Evolutionary conservation across 768 basidiomycete species (phyloP).

Genomic region (Calocybe gangraenosa): DNA sequence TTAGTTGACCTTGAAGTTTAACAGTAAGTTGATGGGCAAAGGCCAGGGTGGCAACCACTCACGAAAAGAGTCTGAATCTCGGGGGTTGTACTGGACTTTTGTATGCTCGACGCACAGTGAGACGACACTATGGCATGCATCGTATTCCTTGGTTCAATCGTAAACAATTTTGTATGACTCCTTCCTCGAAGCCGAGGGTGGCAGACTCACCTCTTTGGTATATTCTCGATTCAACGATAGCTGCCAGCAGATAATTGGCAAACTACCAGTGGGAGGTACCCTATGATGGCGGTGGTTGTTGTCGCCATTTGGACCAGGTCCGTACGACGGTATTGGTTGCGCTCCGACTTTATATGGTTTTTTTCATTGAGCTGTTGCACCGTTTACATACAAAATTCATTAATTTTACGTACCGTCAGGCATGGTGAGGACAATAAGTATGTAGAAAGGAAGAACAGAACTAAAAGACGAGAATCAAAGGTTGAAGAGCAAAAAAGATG

Average conservation of each 20-base stretch:
- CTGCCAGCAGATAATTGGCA: conserved; percentile 76
- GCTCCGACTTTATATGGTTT: conserved; percentile 3
- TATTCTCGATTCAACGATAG: conserved; percentile 73
- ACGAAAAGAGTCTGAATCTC: conserved; percentile 66
- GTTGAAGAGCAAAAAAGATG: too few species aligned
- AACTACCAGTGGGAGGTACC: conserved; percentile 9
- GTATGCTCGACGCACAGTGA: conserved; percentile 57
- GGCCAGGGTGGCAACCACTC: conserved; percentile 25
- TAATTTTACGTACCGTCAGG: conserved; percentile 5
- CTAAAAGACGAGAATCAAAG: too few species aligned
- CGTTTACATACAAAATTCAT: not conserved
- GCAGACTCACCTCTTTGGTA: conserved; percentile 49
- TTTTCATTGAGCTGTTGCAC: not conserved
- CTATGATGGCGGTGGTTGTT: conserved; percentile 8
- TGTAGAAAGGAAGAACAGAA: not conserved
- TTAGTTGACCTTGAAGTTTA: conserved; percentile 50
- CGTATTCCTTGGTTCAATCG: conserved; percentile 57
- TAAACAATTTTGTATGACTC: conserved; percentile 8
- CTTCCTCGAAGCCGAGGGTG: conserved; percentile 7
- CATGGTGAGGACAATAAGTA: conserved; percentile 2
- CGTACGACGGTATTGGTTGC: conserved; percentile 2
- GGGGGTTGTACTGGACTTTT: conserved; percentile 48
- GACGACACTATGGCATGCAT: conserved; percentile 58
- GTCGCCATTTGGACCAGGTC: not conserved
- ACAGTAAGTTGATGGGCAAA: not conserved